phyloP scores from a whole-genome alignment of 2,329 filamentous ascomycete genomes.

The Podosphaera fusca region DNA sequence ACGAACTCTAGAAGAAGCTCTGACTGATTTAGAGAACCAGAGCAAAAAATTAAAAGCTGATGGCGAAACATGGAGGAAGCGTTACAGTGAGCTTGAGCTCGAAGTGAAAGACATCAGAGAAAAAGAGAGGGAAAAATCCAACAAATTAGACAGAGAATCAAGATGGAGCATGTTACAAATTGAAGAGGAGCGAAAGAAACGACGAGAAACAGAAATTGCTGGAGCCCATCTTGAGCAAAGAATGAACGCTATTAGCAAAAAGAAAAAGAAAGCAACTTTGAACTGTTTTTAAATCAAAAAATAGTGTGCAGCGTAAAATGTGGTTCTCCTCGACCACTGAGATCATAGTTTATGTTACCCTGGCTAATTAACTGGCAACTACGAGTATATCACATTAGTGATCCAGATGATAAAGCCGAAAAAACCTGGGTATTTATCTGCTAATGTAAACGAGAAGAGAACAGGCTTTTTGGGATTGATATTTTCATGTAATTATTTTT shows the following conservation, averaged over 20 bases:
- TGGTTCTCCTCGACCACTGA: too few relatives aligned
- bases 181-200: constrained; percentile 87
- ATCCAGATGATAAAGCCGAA: too few relatives aligned
- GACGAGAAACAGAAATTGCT: constrained; percentile 73
- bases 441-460: too few relatives aligned
- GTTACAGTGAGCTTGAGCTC: constrained; percentile 33
- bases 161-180: constrained; percentile 65
- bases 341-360: too few relatives aligned
- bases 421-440: too few relatives aligned
- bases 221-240: constrained; percentile 76
- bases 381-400: too few relatives aligned
- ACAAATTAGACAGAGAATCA: constrained; percentile 18
- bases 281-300: constrained; percentile 50
- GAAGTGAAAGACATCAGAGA: constrained; percentile 27
- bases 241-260: constrained; percentile 70
- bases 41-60: constrained; percentile 82
- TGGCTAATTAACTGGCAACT: too few relatives aligned
- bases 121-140: constrained; percentile 19
- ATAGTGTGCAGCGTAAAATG: background rate
- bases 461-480: too few relatives aligned
- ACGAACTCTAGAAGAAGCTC: constrained; percentile 78
- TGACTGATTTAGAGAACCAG: constrained; percentile 79
- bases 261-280: constrained; percentile 69
- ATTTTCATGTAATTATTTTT: too few relatives aligned
- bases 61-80: constrained; percentile 75